Evolutionary conservation across 345 rosid genomes (phyloP).

Genomic region (Corymbia maculata): DNA sequence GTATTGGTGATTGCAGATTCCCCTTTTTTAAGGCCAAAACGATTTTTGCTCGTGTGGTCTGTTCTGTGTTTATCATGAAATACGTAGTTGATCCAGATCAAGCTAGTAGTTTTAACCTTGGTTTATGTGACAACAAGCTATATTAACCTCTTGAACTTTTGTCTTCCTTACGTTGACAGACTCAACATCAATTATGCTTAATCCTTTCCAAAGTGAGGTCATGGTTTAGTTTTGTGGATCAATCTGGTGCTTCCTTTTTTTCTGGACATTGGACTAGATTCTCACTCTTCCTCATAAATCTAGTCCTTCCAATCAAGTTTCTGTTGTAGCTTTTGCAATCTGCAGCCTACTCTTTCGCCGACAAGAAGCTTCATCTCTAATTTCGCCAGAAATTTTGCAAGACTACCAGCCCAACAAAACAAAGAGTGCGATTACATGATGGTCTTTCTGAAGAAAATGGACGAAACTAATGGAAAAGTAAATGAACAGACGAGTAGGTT

Average conservation of each 20-base stretch:
- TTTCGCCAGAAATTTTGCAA: not conserved
- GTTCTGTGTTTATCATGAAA: not conserved
- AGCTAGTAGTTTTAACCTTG: not conserved
- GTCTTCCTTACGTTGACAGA: not conserved
- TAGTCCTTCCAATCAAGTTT: not conserved
- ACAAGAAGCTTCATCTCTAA: not conserved
- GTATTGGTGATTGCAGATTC: conserved; percentile 6
- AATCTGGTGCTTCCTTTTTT: not conserved
- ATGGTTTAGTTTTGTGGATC: not conserved
- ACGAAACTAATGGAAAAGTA: not conserved
- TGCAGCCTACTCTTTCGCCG: not conserved
- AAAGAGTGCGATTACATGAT: not conserved
- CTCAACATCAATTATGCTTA: not conserved
- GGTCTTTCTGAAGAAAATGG: not conserved
- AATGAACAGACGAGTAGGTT: not conserved
- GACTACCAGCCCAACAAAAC: not conserved
- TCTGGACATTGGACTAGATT: not conserved
- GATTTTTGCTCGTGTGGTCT: not conserved
- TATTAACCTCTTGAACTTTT: not conserved
- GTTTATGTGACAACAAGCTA: not conserved
- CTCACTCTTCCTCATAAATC: not conserved
- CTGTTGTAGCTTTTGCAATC: not conserved
- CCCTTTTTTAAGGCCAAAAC: not conserved
- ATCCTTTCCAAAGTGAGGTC: not conserved
- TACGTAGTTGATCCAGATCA: not conserved